A percentile compares a stretch with the other conserved stretches of the same genome.
Evolutionary conservation across 2,329 filamentous ascomycete species (phyloP).

Genomic region (Clarireedia paspali): DNA sequence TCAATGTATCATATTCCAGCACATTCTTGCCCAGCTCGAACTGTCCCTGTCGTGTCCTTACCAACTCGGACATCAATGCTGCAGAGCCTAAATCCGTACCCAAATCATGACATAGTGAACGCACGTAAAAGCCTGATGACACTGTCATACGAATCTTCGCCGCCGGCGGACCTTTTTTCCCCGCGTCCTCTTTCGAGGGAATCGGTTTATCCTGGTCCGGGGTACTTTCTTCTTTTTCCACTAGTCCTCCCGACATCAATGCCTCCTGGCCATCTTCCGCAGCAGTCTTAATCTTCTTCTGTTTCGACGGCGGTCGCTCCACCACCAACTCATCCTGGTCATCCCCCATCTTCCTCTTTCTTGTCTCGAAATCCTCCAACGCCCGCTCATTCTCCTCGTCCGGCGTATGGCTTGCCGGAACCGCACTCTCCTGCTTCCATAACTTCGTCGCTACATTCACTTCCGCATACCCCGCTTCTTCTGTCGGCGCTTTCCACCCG

Average conservation of each 20-base stretch:
- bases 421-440: constrained; percentile 50
- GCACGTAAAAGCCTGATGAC: constrained; percentile 93
- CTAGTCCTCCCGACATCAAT: constrained; percentile 28
- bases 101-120: constrained; percentile 87
- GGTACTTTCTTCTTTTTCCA: constrained; percentile 11
- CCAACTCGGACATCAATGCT: constrained; percentile 78
- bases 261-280: constrained; percentile 9
- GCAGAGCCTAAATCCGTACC: constrained; percentile 74
- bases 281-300: constrained; percentile 11
- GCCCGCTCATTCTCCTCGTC: constrained; percentile 30
- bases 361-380: constrained; percentile 27
- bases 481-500: constrained; percentile 67
- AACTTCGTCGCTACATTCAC: constrained; percentile 69
- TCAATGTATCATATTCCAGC: constrained; percentile 70
- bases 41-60: constrained; percentile 72
- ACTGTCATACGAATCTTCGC: constrained; percentile 84
- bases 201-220: neutral
- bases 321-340: constrained; percentile 26
- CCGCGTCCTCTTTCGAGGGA: constrained; percentile 7
- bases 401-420: constrained; percentile 11
- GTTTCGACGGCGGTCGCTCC: constrained; percentile 23
- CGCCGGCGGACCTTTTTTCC: constrained; percentile 57
- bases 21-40: constrained; percentile 70
- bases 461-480: constrained; percentile 69
- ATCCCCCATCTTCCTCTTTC: constrained; percentile 27